These are phyloP conservation scores for Trifolium dubium DNA, from an alignment of 306 rosid species.

Conservation along the genomic window DNA sequence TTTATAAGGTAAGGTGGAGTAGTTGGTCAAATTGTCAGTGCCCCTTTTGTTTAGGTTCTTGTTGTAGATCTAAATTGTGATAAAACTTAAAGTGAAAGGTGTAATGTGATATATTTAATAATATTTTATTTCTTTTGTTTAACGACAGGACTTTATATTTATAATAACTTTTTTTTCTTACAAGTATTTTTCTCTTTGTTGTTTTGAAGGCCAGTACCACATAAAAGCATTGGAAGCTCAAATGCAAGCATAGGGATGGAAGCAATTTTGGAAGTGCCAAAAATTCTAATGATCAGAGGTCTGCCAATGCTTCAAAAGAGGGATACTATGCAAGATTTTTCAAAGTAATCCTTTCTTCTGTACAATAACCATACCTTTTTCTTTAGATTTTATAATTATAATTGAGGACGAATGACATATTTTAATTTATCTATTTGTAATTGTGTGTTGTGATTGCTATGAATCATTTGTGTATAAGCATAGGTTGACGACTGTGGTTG, in stretches of 20 bases:
- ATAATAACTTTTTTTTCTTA: too few species aligned
- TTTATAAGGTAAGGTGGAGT: slow-evolving; percentile 75
- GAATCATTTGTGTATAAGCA: not conserved
- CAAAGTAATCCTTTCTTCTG: slow-evolving; percentile 38
- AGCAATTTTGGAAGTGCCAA: too few species aligned
- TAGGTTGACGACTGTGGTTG: too few species aligned
- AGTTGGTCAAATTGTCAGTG: slow-evolving; percentile 89
- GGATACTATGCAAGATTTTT: too few species aligned
- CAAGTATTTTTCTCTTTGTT: too few species aligned
- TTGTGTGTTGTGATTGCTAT: not conserved
- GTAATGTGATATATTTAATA: not conserved
- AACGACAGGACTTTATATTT: too few species aligned
- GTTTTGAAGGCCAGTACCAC: too few species aligned
- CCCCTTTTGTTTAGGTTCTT: slow-evolving; percentile 13
- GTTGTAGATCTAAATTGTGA: not conserved
- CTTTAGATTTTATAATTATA: slow-evolving; percentile 7
- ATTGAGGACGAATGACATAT: not conserved
- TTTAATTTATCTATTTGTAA: slow-evolving; percentile 10
- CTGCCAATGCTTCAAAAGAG: too few species aligned
- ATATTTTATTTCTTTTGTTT: slow-evolving; percentile 3
- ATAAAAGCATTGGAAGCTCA: too few species aligned
- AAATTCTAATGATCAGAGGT: too few species aligned
- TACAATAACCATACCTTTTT: not conserved
- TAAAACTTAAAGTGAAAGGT: not conserved
- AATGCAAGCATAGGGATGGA: too few species aligned